Base-by-base conservation (phyloP, 306 rosid genomes). In the Styphnolobium japonicum region DNA sequence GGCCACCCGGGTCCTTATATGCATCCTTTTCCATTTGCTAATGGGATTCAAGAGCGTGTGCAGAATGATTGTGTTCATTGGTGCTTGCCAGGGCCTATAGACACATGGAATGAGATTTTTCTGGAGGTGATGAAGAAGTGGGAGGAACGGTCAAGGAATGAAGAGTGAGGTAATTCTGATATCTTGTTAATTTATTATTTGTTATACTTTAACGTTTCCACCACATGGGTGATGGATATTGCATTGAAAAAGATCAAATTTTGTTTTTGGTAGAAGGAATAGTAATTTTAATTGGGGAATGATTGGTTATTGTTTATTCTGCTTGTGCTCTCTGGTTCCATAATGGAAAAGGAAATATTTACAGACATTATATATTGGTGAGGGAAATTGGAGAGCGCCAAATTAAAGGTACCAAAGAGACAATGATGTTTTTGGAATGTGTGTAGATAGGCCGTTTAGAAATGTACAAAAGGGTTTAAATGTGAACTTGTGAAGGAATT, bases 21-120 rank as follows among this genome's bases (percentile, higher is more conserved):
- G 98, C 27, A 92, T 46, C 92, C 94, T 21, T 88, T 83, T 80
- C 98, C 98, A 9, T 88, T 88, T 85, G 87, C 84, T 31, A 77
- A 92, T 79, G 91, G 93, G 14, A 74, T 85, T n/a, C 53, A 34
- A 33, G 97, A 92, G 34, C 86, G 80, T 4, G 89, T 94, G 3
- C 98, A 92, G 29, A 94, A 92, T 78, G 97, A 94, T 66, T 94
- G 98, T 83, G 94, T 92, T 51, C 98, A 94, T 82, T 94, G 98
- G 98, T 94, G 98, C 80, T 79, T 94, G 83, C 97, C 98, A 0
- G 98, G 98, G 12, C 88, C 98, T 58, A 67, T 94, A 10, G 98
- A 94, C 75, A 90, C 97, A 8, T 94, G 98, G 98, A 94, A 94
- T 90, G 94, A 89, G 67, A 89, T 94, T 16, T 61, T 94, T 74